Base-by-base conservation (phyloP, 768 basidiomycete species). In the Lentinula boryana region DNA sequence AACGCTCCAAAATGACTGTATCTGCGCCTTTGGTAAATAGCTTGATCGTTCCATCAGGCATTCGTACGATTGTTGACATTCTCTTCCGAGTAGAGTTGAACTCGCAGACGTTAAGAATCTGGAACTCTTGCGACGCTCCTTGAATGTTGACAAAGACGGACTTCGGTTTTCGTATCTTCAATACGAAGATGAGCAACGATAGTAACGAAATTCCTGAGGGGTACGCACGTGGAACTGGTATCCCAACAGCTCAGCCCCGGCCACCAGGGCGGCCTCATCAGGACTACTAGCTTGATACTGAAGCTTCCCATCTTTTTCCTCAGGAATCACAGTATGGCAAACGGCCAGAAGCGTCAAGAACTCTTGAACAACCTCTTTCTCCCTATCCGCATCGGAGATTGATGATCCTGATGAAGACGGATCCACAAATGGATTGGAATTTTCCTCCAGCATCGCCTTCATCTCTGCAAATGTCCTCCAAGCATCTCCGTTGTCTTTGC, bases 311-410 rank as follows among this genome's bases (percentile, higher is more conserved):
- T 92, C 85, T 66, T 82, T 86, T 58, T 87, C 74, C 74, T 98
- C 97, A 2, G 97, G 97, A 67, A 98, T 98, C 66, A 99, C 97
- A 0, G 97, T 98, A 69, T 99, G 97, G 65, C 97, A 99, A 36
- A 98, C 95, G 1, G 96, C 89, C 54, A 98, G 79, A 21, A 98
- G 78, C 0, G 88, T 85, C 68, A 98, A 71, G 62, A 94, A 89
- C 67, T 93, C 90, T 62, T 77, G 72, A 48, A 89, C 72, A 18
- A 87, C 78, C 36, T 83, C 81, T 59, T 70, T 76, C 72, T 85
- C 82, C 63, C 76, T 74, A 35, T 70, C 71, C 56, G 67, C 70
- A 38, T 64, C 62, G 9, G 66, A 52, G n/a, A 68, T 68, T 9
- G 66, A 64, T 21, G 78, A 74, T 27, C 71, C 68, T 16, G 77